Base-by-base conservation (phyloP, 106 monocot species). In the Dendrobium catenatum region DNA sequence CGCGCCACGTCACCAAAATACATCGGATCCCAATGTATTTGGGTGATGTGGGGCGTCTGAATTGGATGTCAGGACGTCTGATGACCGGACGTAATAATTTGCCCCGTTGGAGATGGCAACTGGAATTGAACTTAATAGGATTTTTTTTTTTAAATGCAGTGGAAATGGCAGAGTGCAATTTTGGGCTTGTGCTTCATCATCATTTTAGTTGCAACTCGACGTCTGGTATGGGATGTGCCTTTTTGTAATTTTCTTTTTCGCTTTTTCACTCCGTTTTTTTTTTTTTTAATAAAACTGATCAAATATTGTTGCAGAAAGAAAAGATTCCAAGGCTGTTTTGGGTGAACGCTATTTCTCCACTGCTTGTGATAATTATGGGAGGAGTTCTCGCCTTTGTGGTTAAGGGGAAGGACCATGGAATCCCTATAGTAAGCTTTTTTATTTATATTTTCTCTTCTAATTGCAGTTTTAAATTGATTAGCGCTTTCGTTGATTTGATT, bases 131-230 rank as follows among this genome's bases (percentile, higher is more conserved):
- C 37, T 37, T 3, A 37, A 37, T 3, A 3, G 37, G 37, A 37
- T 37, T 37, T 37, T 37, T 37, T 37, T 37, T 37, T 37, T 37
- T 37, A 3, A 2, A 2, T 37, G 27, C 93, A 96, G 95, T 91
- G 93, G 91, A 86, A 72, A 83, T 96, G 93, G 95, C 67, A 96
- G 79, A 93, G 93, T 75, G 68, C 58, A 18, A 82, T 96, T 26
- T 72, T 96, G 18, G 95, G 95, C 9, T 68, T 91, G 80, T 58
- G 82, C 74, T 93, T 89, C 61, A 79, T 93, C 18, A 20, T 61
- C 61, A 81, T 96, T 75, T 76, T 96, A 72, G 79, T 96, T 40
- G 11, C 58, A 31, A 81, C 84, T 4, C 79, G 78, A 48, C 79
- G 83, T 78, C 48, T 96, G 86, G 95, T 96, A 81, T 85, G 86